A percentile compares a stretch with the other conserved stretches of the same genome.
phyloP scores from a whole-genome alignment of 228 moss, liverwort and hornwort species.

The Sphagnum fallax region DNA sequence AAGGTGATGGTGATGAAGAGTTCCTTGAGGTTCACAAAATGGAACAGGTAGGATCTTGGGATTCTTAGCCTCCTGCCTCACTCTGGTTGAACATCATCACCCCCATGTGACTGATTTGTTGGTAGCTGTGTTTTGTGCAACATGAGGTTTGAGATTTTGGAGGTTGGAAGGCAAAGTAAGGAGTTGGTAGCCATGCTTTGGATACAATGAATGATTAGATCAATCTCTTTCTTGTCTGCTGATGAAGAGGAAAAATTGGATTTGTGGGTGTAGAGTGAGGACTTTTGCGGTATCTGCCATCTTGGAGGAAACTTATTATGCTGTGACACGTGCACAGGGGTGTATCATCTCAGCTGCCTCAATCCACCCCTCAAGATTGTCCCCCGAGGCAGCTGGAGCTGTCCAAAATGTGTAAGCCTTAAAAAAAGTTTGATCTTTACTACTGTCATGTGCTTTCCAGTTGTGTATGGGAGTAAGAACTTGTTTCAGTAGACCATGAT shows the following conservation, averaged over 20 bases:
- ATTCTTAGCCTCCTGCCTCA: too few species aligned
- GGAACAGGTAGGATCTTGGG: conserved; percentile 60
- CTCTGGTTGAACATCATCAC: too few species aligned
- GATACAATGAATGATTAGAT: too few species aligned
- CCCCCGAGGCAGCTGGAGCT: conserved; percentile 96
- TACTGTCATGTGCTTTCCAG: not conserved
- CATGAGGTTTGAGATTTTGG: not conserved
- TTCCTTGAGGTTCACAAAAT: conserved; percentile 90
- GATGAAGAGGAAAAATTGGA: not conserved
- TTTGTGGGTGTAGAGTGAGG: conserved; percentile 76
- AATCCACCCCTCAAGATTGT: conserved; percentile 98
- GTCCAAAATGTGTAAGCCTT: conserved; percentile 90
- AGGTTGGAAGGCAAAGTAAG: not conserved
- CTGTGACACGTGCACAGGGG: conserved; percentile 95
- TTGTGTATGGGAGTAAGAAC: not conserved
- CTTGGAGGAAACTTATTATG: conserved; percentile 85
- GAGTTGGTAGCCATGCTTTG: too few species aligned
- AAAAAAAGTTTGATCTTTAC: too few species aligned
- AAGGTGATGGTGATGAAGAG: conserved; percentile 76
- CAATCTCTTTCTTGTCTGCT: not conserved
- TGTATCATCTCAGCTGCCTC: conserved; percentile 95
- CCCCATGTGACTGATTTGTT: too few species aligned
- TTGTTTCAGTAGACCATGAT: not conserved
- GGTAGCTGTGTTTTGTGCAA: too few species aligned
- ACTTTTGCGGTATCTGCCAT: conserved; percentile 93